Base-by-base conservation (phyloP, 306 rosid genomes). In the Mucuna pruriens region DNA sequence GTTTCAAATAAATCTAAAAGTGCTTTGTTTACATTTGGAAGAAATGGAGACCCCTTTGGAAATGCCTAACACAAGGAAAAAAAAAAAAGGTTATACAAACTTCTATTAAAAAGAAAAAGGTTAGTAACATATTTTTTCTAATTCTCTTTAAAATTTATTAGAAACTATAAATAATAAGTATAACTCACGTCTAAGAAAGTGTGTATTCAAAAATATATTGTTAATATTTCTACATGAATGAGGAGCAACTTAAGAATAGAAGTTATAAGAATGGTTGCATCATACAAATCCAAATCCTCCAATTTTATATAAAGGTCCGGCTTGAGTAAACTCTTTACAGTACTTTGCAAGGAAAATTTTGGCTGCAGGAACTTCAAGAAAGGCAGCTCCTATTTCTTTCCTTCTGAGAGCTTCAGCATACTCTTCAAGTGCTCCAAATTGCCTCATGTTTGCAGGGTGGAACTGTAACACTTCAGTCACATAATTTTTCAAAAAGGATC, bases 241-340 rank as follows among this genome's bases (percentile, higher is more conserved):
- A 52, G 78, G 17, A 16, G 7, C 5, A 77, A 67, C 10, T 10
- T 2, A 52, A 9, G 31, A 46, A 81, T 9, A 13, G 31, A 51
- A 60, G 20, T 2, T 10, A 3, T 31, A 65, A 29, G 38, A 48
- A 40, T 54, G 40, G 44, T 46, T 49, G 61, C 55, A 71, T 58
- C 73, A 69, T 78, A 84, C 88, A 52, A 81, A 84, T 54, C 81
- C 91, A 60, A 78, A 83, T 60, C 91, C 94, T 70, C 90, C 89
- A 58, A 86, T 75, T 84, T 78, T 84, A 68, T 61, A 84, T 3
- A 63, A 61, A 2, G 90, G 88, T 16, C 89, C 88, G 3, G 86
- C 80, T 29, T 22, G 36, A 75, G 55, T 76, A 29, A 86, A 90
- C 55, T 54, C 88, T 5, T 63, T 51, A 70, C 92, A 86, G 57